These are phyloP conservation scores for Kwoniella sp. DNA, from an alignment of 768 basidiomycete genomes.

Conservation along the genomic window DNA sequence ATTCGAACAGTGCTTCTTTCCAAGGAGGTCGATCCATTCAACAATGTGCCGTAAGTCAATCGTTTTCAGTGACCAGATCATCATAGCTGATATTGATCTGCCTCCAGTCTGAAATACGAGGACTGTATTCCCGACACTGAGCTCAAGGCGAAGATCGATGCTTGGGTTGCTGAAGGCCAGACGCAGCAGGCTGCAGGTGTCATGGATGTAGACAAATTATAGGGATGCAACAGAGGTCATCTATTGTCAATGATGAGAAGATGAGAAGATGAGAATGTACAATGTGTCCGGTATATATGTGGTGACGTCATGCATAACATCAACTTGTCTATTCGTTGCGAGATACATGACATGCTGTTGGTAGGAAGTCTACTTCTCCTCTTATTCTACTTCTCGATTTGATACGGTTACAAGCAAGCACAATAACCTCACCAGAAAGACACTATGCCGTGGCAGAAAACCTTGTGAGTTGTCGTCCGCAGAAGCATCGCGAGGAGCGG, in stretches of 20 bases:
- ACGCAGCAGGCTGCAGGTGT: conserved; percentile 36
- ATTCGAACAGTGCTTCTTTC: conserved; percentile 94
- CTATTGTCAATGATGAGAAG: neutral
- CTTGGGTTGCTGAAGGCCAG: conserved; percentile 66
- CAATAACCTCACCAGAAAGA: neutral
- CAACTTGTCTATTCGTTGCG: too few relatives aligned
- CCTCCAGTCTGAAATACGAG: conserved; percentile 48
- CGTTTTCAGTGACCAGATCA: conserved; percentile 4
- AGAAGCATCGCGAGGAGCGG: too few relatives aligned
- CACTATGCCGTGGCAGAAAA: conserved; percentile 88
- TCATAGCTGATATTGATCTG: neutral
- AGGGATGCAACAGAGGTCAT: neutral
- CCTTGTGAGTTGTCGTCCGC: conserved; percentile 59
- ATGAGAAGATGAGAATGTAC: neutral
- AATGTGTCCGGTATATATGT: neutral
- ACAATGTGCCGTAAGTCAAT: conserved; percentile 74
- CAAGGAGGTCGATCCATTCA: conserved; percentile 92
- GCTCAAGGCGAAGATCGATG: conserved; percentile 73
- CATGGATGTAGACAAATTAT: conserved; percentile 51
- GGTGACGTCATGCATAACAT: conserved; percentile 24
- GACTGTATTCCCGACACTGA: conserved; percentile 62
- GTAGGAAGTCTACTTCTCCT: too few relatives aligned
- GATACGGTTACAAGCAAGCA: neutral
- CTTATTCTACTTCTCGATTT: too few relatives aligned
- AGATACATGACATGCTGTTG: neutral